These are phyloP conservation scores for Aspergillus pseudotamarii DNA, from an alignment of 2,329 filamentous ascomycete species.

Conservation along the genomic window DNA sequence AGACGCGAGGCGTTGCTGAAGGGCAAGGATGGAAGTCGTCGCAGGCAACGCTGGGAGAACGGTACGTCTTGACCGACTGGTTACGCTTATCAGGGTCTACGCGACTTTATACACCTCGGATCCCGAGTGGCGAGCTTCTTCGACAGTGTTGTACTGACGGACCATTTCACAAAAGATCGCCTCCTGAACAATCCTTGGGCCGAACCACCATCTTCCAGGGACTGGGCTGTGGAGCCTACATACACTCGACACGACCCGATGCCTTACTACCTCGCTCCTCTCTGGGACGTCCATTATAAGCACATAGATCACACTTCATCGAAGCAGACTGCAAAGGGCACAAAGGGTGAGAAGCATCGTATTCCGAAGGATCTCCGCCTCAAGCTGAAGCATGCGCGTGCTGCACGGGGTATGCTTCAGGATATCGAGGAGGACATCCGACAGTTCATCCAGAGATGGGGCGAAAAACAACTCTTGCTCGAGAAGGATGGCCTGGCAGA, in stretches of 20 bases:
- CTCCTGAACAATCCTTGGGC: conserved; percentile 84
- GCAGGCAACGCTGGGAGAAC: conserved; percentile 92
- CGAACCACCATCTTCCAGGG: conserved; percentile 76
- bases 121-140: background rate
- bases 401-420: conserved; percentile 77
- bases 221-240: conserved; percentile 83
- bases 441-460: conserved; percentile 68
- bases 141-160: conserved; percentile 22
- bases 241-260: conserved; percentile 72
- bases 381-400: conserved; percentile 77
- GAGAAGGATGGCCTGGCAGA: conserved; percentile 50
- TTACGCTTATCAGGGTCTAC: background rate
- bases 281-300: conserved; percentile 71
- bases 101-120: background rate
- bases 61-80: conserved; percentile 56
- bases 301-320: conserved; percentile 41
- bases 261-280: conserved; percentile 84
- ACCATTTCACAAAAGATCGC: conserved; percentile 62
- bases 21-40: conserved; percentile 86
- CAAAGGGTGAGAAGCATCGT: conserved; percentile 39
- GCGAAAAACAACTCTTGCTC: conserved; percentile 54
- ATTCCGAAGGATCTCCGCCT: conserved; percentile 80
- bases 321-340: conserved; percentile 44
- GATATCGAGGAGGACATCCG: conserved; percentile 84
- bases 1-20: conserved; percentile 76